These are phyloP conservation scores for Allomyces javanicus DNA, from an alignment of 192 early-diverging fungal species.

Conservation along the genomic window DNA sequence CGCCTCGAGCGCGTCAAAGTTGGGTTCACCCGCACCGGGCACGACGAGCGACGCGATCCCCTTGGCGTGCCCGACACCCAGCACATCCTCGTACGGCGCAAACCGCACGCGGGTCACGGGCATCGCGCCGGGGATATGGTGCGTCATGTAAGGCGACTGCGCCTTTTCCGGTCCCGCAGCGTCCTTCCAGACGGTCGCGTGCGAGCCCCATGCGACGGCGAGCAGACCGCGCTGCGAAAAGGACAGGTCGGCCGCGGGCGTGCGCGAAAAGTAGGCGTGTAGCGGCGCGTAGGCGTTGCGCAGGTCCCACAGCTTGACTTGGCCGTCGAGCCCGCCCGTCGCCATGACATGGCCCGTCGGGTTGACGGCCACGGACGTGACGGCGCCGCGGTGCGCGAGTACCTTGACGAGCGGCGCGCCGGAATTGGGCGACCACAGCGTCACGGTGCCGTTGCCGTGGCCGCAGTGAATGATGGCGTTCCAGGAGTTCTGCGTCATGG, in stretches of 20 bases:
- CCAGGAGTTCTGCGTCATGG: slow-evolving; percentile 77
- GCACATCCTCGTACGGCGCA: slow-evolving; percentile 91
- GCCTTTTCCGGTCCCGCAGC: slow-evolving; percentile 46
- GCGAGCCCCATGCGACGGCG: slow-evolving; percentile 58
- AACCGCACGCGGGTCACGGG: slow-evolving; percentile 40
- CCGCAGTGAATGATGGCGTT: slow-evolving; percentile 80
- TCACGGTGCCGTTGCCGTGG: slow-evolving; percentile 75
- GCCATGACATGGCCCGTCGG: slow-evolving; percentile 64
- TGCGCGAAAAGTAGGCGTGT: slow-evolving; percentile 58
- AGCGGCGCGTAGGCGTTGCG: slow-evolving; percentile 50
- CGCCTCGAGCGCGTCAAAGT: slow-evolving; percentile 79
- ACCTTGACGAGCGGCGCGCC: slow-evolving; percentile 75
- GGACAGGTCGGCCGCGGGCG: slow-evolving; percentile 49
- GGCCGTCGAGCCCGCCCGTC: slow-evolving; percentile 73
- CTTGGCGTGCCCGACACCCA: slow-evolving; percentile 57
- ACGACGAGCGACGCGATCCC: slow-evolving; percentile 67
- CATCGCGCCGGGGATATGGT: slow-evolving; percentile 29
- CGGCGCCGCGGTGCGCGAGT: slow-evolving; percentile 74
- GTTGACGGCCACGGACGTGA: slow-evolving; percentile 69
- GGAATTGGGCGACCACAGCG: slow-evolving; percentile 78
- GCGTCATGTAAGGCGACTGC: slow-evolving; percentile 71
- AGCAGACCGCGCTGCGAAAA: slow-evolving; percentile 73
- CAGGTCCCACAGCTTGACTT: slow-evolving; percentile 84
- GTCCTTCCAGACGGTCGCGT: slow-evolving; percentile 79
- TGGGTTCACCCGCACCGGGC: slow-evolving; percentile 89